Base-by-base conservation (phyloP, 2,329 filamentous ascomycete genomes). In the Botrytis paeoniae region DNA sequence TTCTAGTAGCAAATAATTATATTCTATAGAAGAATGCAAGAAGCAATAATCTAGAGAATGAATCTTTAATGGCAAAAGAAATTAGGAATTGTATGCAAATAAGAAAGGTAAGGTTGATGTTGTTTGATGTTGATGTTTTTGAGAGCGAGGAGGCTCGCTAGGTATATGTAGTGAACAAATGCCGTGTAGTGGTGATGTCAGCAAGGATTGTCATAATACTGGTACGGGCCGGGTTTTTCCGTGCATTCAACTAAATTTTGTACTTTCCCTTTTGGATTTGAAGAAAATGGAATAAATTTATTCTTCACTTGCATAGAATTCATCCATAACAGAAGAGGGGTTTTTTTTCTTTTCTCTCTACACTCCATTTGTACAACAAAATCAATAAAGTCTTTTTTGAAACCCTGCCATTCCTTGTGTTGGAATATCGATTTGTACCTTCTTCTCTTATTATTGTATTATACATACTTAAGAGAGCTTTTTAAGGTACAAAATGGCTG, bases 401-500 rank as follows among this genome's bases (percentile, higher is more conserved):
- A 54, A 54, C 69, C 62, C 62, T 43, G 43, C 61, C 61, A 51
- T 71, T 64, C n/a, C 39, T 51, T 20, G 59, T 43, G 37, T 69
- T 41, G 65, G 37, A 69, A 57, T 41, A 69, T n/a, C 54, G 29
- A 37, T 57, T 61, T 61, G n/a, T 35, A 37, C 35, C 54, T 61
- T 70, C 57, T 70, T 41, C 51, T 70, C 57, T 71, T 64, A 22
- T 65, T 61, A 54, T 54, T 71, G 69, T 65, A 71, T 71, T 48
- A 62, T 62, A 69, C 65, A 45, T 69, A 57, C 51, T 0, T 57
- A 29, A 57, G 61, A 69, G 39, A 71, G 48, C 57, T 41, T 35
- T 72, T 69, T 14, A 43, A 29, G 39, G 54, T 68, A 64, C 69
- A 74, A 78, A 65, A 81, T 80, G 79, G 76, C 78, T 63, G 70